A percentile compares a stretch with the other conserved stretches of the same genome.
These are phyloP conservation scores for Aspergillus sp. DNA, from an alignment of 2,329 filamentous ascomycete species.

Conservation along the genomic window DNA sequence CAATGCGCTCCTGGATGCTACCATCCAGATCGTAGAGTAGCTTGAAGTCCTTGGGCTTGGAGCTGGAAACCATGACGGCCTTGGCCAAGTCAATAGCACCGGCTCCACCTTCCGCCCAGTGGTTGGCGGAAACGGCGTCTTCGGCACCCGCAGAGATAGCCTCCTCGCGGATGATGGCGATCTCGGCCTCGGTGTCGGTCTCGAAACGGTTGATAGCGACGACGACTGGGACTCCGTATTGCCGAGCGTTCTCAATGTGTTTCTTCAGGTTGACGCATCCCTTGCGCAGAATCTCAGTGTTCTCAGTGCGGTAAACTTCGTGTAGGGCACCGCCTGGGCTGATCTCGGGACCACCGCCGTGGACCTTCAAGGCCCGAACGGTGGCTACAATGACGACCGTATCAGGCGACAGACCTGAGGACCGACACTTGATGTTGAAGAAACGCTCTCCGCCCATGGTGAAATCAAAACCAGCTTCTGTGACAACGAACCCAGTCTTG, in stretches of 20 bases:
- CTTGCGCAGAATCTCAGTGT: conserved; percentile 84
- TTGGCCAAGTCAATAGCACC: conserved; percentile 88
- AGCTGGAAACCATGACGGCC: conserved; percentile 79
- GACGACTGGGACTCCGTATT: conserved; percentile 90
- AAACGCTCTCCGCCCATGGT: conserved; percentile 99
- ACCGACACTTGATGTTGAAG: conserved; percentile 99
- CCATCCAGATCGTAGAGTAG: conserved; percentile 82
- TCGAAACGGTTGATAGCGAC: conserved; percentile 97
- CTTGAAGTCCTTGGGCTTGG: conserved; percentile 84
- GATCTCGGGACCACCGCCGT: conserved; percentile 94
- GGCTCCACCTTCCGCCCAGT: conserved; percentile 94
- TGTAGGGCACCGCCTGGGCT: conserved; percentile 82
- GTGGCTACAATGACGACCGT: conserved; percentile 95
- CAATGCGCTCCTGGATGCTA: conserved; percentile 84
- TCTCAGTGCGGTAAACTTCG: conserved; percentile 90
- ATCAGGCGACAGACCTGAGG: conserved; percentile 89
- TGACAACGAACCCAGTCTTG: conserved; percentile 91
- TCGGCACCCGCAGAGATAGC: conserved; percentile 89
- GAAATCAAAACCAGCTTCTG: conserved; percentile 98
- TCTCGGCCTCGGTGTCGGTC: conserved; percentile 91
- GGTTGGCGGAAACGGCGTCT: conserved; percentile 90
- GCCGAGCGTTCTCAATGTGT: conserved; percentile 87
- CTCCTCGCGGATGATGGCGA: conserved; percentile 86
- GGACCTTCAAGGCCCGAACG: conserved; percentile 92
- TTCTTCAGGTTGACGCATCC: conserved; percentile 95